Conservation (phyloP, 805 yeast species). For the Ogataea zsoltii region DNA sequence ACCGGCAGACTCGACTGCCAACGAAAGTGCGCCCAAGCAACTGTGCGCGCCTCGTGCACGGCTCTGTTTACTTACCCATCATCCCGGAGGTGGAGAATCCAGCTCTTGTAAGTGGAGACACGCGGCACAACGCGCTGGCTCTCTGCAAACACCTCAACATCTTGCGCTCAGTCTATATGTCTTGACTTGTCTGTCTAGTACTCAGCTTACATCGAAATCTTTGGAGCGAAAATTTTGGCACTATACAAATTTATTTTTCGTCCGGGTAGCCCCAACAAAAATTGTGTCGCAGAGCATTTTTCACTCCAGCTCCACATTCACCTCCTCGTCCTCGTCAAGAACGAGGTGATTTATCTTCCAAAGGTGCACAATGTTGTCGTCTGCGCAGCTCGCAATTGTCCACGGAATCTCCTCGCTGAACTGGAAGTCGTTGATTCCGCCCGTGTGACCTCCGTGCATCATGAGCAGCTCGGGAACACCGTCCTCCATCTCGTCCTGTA, state of each 20-base stretch:
- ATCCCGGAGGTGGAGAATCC: conserved; percentile 3
- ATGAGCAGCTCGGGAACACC: conserved; percentile 85
- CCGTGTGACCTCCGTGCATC: conserved; percentile 93
- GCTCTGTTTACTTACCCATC: conserved; percentile 3
- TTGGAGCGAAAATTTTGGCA: conserved; percentile 6
- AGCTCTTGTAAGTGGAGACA: conserved; percentile 2
- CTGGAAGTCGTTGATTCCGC: conserved; percentile 69
- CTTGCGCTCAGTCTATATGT: neutral
- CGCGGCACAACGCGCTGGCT: neutral
- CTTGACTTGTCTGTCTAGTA: no score
- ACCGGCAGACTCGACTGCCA: no score
- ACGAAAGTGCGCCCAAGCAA: no score
- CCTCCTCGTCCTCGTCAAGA: conserved; percentile 27
- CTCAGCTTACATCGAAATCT: neutral
- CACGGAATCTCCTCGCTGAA: conserved; percentile 75
- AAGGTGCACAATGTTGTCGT: conserved; percentile 59
- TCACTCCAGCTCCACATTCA: conserved; percentile 20
- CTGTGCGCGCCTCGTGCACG: neutral
- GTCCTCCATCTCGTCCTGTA: conserved; percentile 85
- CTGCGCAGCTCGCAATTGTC: conserved; percentile 67
- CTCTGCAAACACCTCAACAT: conserved; percentile 3
- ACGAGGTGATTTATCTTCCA: conserved; percentile 48
- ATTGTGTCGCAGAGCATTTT: neutral
- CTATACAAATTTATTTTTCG: neutral
- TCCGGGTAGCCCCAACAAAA: conserved; percentile 1